Conservation (phyloP, 768 basidiomycete genomes). For the Suillus spraguei region DNA sequence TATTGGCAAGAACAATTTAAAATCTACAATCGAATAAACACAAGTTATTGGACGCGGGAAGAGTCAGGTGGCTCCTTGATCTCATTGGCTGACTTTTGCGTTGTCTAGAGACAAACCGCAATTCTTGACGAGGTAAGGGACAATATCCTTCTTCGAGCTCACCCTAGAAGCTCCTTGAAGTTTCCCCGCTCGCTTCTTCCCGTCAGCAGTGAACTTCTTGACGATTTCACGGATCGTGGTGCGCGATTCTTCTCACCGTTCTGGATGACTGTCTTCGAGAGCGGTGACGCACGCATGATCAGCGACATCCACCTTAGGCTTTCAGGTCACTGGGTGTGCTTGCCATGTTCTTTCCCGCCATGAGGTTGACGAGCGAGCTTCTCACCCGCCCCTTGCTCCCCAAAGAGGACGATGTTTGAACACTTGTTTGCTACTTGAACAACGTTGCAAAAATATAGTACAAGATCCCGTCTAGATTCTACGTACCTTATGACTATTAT, state of each 20-base stretch:
- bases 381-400: too few species aligned
- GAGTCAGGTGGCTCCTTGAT: background rate
- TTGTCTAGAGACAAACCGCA: conserved; percentile 26
- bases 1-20: too few species aligned
- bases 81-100: conserved; percentile 19
- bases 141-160: conserved; percentile 26
- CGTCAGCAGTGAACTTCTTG: conserved; percentile 25
- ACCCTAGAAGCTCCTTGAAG: conserved; percentile 21
- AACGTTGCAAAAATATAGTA: background rate
- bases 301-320: too few species aligned
- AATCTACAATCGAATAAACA: conserved; percentile 1
- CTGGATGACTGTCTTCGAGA: too few species aligned
- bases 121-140: conserved; percentile 26
- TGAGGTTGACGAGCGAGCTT: too few species aligned
- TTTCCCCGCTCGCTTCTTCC: conserved; percentile 28
- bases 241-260: conserved; percentile 32
- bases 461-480: background rate
- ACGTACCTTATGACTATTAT: background rate
- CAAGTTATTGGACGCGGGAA: too few species aligned
- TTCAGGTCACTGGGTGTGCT: too few species aligned
- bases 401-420: too few species aligned
- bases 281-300: too few species aligned
- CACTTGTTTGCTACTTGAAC: too few species aligned
- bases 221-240: conserved; percentile 24
- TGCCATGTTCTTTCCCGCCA: too few species aligned